A percentile compares a stretch with the other conserved stretches of the same genome.
These are phyloP conservation scores for Neofusicoccum umdonicola DNA, from an alignment of 2,329 filamentous ascomycete genomes.

Conservation along the genomic window DNA sequence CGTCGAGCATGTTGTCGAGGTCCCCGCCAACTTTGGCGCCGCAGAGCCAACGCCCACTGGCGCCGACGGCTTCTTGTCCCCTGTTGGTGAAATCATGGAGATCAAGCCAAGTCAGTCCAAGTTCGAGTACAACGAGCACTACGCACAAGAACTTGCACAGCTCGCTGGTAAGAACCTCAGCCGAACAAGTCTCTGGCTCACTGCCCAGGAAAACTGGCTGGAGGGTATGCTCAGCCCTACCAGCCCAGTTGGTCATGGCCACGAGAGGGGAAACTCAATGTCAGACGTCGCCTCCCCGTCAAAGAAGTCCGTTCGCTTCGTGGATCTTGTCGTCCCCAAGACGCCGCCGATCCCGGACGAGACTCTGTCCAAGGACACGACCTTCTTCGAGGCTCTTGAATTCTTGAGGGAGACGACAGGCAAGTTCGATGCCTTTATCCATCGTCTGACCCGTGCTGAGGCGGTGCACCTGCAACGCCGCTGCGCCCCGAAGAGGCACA, in stretches of 20 bases:
- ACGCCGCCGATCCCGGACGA: slow-evolving; percentile 26
- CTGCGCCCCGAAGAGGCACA: slow-evolving; percentile 68
- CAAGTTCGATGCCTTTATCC: slow-evolving; percentile 74
- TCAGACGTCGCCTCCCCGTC: slow-evolving; percentile 39
- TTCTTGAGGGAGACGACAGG: slow-evolving; percentile 66
- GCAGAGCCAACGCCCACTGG: slow-evolving; percentile 51
- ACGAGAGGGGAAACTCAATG: slow-evolving; percentile 7
- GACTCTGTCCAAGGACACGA: slow-evolving; percentile 57
- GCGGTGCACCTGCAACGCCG: slow-evolving; percentile 81
- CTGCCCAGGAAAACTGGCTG: slow-evolving; percentile 76
- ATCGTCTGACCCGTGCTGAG: slow-evolving; percentile 82
- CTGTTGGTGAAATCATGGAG: slow-evolving; percentile 50
- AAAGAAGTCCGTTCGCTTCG: slow-evolving; percentile 78
- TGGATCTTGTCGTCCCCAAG: slow-evolving; percentile 34
- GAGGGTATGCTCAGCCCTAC: slow-evolving; percentile 40
- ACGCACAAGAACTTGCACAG: slow-evolving; percentile 70
- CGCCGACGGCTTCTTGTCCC: slow-evolving; percentile 48
- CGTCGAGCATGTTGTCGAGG: slow-evolving; percentile 18
- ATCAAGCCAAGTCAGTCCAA: slow-evolving; percentile 64
- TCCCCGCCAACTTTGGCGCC: slow-evolving; percentile 6
- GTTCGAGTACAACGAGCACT: slow-evolving; percentile 71
- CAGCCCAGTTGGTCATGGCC: slow-evolving; percentile 21
- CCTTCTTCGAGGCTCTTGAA: slow-evolving; percentile 87
- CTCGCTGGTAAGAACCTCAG: slow-evolving; percentile 72
- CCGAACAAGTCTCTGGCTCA: slow-evolving; percentile 82